Evolutionary conservation across 306 rosid genomes (phyloP), one percentile per base, ranked within the genome.

Genomic region (Pyrus bretschneideri): DNA sequence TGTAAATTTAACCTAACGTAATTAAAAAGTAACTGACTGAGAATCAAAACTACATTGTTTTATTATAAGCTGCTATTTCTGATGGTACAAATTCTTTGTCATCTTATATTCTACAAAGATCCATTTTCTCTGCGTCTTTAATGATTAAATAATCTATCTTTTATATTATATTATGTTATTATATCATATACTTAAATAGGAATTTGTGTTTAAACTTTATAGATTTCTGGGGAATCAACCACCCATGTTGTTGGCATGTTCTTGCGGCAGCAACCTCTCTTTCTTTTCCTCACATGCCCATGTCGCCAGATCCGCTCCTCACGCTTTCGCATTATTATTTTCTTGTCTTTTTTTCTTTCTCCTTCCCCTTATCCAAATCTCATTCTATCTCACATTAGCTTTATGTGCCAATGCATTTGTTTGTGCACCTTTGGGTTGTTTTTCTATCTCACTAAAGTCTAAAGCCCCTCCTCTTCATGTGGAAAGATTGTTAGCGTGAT

Each of bases 241-340:
- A 79, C 81, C 67, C 54, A 58, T 91, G 81, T 78, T 9, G 49
- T 35, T 33, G 49, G 27, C 85, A 82, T 77, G 92, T 82, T 86
- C 85, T 83, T 23, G 70, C 70, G 21, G 72, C 15, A 59, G 81
- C 78, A 82, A 75, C 74, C 81, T 80, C 75, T 80, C 80, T 78
- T 81, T 78, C 85, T 82, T 75, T 80, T 80, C 85, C 27, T n/a
- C 98, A 91, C 93, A 86, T 91, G 98, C 87, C 74, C 80, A 46
- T 87, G 93, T 90, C 84, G 31, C 79, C 83, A 83, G 93, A 91
- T 88, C 93, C 92, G 81, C 82, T 86, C 81, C 84, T 87, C 82
- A 69, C 83, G 89, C 86, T 83, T 65, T 74, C 42, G 31, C 78
- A 80, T 86, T 75, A 82, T 81, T 80, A 70, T 74, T 73, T 74